phyloP scores from a whole-genome alignment of 1,284 basidiomycete genomes.

The Amylostereum chailletii region DNA sequence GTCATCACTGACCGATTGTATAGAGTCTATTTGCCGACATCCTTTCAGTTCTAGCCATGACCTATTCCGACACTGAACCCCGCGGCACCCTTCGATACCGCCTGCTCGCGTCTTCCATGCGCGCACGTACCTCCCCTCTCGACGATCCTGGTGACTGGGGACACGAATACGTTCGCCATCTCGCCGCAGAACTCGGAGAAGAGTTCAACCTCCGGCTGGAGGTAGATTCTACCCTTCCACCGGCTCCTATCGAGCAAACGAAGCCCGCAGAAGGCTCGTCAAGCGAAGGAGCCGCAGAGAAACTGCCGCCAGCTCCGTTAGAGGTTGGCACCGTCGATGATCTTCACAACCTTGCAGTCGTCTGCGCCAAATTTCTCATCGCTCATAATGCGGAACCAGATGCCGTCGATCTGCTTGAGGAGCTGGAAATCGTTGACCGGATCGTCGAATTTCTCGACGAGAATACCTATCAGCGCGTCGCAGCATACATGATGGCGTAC shows the following conservation, averaged over 20 bases:
- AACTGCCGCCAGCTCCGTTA: slow-evolving; percentile 12
- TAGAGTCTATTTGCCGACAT: slow-evolving; percentile 97
- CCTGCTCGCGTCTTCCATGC: slow-evolving; percentile 71
- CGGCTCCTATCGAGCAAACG: slow-evolving; percentile 16
- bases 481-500: slow-evolving; percentile 94
- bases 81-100: slow-evolving; percentile 92
- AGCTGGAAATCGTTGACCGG: slow-evolving; percentile 85
- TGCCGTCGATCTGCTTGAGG: slow-evolving; percentile 93
- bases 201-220: slow-evolving; percentile 64
- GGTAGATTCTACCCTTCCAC: slow-evolving; percentile 34
- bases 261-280: slow-evolving; percentile 4
- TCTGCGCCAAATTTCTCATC: slow-evolving; percentile 89
- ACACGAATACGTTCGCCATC: slow-evolving; percentile 97
- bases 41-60: slow-evolving; percentile 99
- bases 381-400: slow-evolving; percentile 97
- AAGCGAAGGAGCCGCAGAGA: slow-evolving; percentile 14
- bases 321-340: slow-evolving; percentile 56
- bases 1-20: slow-evolving; percentile 3
- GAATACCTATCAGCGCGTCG: slow-evolving; percentile 90
- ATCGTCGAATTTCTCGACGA: slow-evolving; percentile 76
- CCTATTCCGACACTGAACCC: slow-evolving; percentile 94
- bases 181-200: slow-evolving; percentile 94
- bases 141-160: slow-evolving; percentile 96
- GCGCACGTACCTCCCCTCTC: slow-evolving; percentile 51
- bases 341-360: slow-evolving; percentile 70